phyloP scores from a whole-genome alignment of 768 basidiomycete species.

The Trametopsis cervina region DNA sequence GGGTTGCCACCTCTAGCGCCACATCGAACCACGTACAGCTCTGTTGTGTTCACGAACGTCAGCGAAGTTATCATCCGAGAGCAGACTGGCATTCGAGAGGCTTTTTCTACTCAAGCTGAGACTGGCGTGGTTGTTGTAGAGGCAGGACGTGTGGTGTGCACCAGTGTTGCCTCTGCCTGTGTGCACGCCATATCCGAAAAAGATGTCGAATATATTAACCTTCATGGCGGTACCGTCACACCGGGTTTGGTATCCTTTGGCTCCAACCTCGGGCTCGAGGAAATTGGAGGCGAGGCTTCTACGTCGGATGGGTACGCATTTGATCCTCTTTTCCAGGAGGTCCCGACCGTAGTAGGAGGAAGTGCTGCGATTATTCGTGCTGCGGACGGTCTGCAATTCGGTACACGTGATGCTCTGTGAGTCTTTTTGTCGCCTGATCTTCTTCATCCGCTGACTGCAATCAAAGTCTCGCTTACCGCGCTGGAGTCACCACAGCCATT shows the following conservation, averaged over 20 bases:
- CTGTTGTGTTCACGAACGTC: slow-evolving; percentile 64
- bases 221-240: slow-evolving; percentile 58
- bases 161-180: slow-evolving; percentile 30
- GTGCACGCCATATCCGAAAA: slow-evolving; percentile 6
- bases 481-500: slow-evolving; percentile 67
- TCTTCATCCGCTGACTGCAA: not conserved
- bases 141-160: slow-evolving; percentile 49
- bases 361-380: slow-evolving; percentile 44
- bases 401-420: slow-evolving; percentile 50
- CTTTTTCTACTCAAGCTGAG: slow-evolving; percentile 20
- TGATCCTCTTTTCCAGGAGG: slow-evolving; percentile 33
- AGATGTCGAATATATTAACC: slow-evolving; percentile 39
- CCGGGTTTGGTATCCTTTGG: slow-evolving; percentile 63
- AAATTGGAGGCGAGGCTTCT: slow-evolving; percentile 57
- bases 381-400: slow-evolving; percentile 68
- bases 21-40: slow-evolving; percentile 22
- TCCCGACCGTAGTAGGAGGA: slow-evolving; percentile 30
- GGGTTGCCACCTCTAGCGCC: slow-evolving; percentile 60
- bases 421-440: slow-evolving; percentile 8
- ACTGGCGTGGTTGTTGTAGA: slow-evolving; percentile 41
- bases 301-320: slow-evolving; percentile 47
- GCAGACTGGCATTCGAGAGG: slow-evolving; percentile 25
- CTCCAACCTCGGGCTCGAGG: slow-evolving; percentile 57
- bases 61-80: slow-evolving; percentile 37
- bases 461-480: slow-evolving; percentile 60